phyloP scores from a whole-genome alignment of 768 basidiomycete genomes.

The Xerocomellus chrysenteron region DNA sequence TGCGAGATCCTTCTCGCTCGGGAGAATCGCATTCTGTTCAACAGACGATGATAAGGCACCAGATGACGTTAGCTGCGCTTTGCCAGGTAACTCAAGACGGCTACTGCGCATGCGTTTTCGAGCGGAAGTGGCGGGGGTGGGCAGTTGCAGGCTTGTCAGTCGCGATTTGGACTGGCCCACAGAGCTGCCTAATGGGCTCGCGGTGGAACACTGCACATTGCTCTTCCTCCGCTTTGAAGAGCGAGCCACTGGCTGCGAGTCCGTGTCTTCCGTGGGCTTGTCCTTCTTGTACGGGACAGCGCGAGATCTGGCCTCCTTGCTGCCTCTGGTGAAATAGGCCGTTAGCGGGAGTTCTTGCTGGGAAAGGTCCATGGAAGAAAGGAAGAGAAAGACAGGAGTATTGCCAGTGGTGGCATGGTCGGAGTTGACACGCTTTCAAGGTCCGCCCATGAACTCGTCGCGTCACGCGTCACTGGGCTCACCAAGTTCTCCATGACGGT shows the following conservation, averaged over 20 bases:
- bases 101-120: slow-evolving; percentile 14
- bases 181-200: not conserved
- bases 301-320: slow-evolving; percentile 11
- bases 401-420: slow-evolving; percentile 5
- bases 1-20: slow-evolving; percentile 1
- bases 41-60: not conserved
- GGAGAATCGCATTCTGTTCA: not conserved
- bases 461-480: slow-evolving; percentile 9
- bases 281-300: slow-evolving; percentile 1
- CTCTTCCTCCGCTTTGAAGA: slow-evolving; percentile 22
- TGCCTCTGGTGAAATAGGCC: slow-evolving; percentile 21
- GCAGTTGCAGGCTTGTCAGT: slow-evolving; percentile 14
- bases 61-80: not conserved
- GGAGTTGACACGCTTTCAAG: slow-evolving; percentile 42
- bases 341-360: slow-evolving; percentile 35
- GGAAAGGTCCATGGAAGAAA: slow-evolving; percentile 29
- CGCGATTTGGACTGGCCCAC: slow-evolving; percentile 4
- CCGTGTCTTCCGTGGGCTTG: not conserved
- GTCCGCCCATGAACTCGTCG: slow-evolving; percentile 29
- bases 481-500: slow-evolving; percentile 7
- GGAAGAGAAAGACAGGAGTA: not conserved
- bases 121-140: slow-evolving; percentile 21
- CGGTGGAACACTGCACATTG: not conserved
- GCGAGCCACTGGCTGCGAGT: slow-evolving; percentile 2
- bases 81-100: not conserved